Base-by-base conservation (phyloP, 163 green algal genomes). In the Trebouxia gelatinosa region DNA sequence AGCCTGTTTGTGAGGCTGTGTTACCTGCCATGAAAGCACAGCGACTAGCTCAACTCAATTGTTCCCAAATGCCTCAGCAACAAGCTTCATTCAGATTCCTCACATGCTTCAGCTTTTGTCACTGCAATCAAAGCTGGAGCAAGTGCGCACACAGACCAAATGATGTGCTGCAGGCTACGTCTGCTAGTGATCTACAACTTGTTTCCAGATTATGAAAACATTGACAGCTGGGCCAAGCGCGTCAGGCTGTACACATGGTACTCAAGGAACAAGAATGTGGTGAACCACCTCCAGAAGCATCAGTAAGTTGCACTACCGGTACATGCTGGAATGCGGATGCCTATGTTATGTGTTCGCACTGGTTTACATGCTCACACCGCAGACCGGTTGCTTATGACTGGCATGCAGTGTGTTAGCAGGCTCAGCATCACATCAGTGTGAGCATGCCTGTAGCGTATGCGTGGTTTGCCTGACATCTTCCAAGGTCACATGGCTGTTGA, bases 181-280 rank as follows among this genome's bases (percentile, higher is more conserved):
- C 28, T 80, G 38, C 34, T 70, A 28, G 5, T 74, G 3, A 31
- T 80, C 4, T 80, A 74, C 38, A 80, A 35, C 23, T 34, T 80
- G 43, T 80, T 80, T 29, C 74, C 74, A 31, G 58, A 71, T 26
- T 80, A 74, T 58, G 57, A 80, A 13, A 11, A 38, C 2, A 38
- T 71, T 35, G 37, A 71, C 74, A 72, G 74, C 58, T 71, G 74
- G 58, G 57, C 57, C 16, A 70, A 79, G 39, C 54, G 74, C 23
- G 51, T 78, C 5, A 54, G 54, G 13, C 68, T 50, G n/a, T 78
- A 78, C 35, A 38, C 71, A 6, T 76, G 68, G 68, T 76, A 61
- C 28, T 62, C 46, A 43, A 37, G 68, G 32, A 76, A 17, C 40
- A 76, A 59, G 19, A 61, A 46, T 62, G 68, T 76, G 31, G 40